These are phyloP conservation scores for Neurospora crassa DNA, from an alignment of 2,329 filamentous ascomycete genomes.

Conservation along the genomic window DNA sequence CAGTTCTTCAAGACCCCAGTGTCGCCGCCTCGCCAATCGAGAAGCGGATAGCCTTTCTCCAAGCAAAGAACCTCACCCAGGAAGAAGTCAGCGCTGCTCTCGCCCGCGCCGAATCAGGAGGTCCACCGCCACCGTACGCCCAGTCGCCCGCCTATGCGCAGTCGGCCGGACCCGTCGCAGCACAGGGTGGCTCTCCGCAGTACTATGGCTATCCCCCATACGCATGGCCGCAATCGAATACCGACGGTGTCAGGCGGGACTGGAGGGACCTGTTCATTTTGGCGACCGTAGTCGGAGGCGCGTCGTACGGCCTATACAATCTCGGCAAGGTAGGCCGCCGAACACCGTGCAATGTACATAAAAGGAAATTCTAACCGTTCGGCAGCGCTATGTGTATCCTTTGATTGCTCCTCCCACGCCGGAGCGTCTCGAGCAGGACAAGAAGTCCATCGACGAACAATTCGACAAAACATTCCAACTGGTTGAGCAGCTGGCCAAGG, in stretches of 20 bases:
- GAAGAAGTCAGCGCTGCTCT: slow-evolving; percentile 88
- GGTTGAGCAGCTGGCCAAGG: slow-evolving; percentile 83
- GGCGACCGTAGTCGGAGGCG: slow-evolving; percentile 86
- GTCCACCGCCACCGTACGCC: slow-evolving; percentile 25
- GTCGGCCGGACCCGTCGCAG: slow-evolving; percentile 22
- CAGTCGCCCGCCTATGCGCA: slow-evolving; percentile 29
- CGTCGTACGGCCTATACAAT: slow-evolving; percentile 80
- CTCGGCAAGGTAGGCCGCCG: slow-evolving; percentile 60
- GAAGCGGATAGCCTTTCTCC: slow-evolving; percentile 84
- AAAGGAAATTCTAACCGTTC: slow-evolving; percentile 15
- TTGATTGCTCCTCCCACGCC: slow-evolving; percentile 89
- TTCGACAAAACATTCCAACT: slow-evolving; percentile 88
- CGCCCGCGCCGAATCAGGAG: slow-evolving; percentile 51
- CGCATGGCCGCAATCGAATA: slow-evolving; percentile 46
- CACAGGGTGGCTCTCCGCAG: slow-evolving; percentile 33
- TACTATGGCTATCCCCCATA: slow-evolving; percentile 39
- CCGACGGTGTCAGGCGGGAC: slow-evolving; percentile 65
- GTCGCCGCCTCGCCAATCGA: slow-evolving; percentile 85
- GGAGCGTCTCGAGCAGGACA: slow-evolving; percentile 89
- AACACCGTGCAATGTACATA: background rate
- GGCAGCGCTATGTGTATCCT: slow-evolving; percentile 78
- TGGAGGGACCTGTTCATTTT: slow-evolving; percentile 99
- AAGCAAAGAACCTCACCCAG: slow-evolving; percentile 93
- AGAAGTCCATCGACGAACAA: slow-evolving; percentile 81
- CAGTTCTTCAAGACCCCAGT: slow-evolving; percentile 89